Percentiles rank a stretch among this genome's conserved stretches.
These are phyloP conservation scores for Orobanche coerulescens DNA, from an alignment of 257 asterid genomes.

Conservation along the genomic window DNA sequence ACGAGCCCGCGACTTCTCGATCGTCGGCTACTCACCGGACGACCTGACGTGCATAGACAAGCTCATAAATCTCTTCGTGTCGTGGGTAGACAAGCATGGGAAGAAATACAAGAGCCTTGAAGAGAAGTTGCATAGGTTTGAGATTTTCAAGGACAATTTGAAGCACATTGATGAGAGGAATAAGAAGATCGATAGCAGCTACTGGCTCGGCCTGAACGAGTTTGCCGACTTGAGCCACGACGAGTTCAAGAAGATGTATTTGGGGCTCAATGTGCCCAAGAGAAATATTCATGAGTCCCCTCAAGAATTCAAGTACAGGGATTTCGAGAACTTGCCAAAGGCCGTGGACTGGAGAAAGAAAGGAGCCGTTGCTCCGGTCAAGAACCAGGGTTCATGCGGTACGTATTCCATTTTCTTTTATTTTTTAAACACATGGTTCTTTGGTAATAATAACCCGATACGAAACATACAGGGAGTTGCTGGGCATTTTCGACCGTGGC, in stretches of 20 bases:
- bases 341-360: conserved; percentile 67
- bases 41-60: conserved; percentile 42
- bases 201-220: conserved; percentile 59
- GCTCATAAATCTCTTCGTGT: conserved; percentile 44
- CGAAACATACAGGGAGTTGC: conserved; percentile 51
- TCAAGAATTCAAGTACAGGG: conserved; percentile 36
- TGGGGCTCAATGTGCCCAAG: conserved; percentile 43
- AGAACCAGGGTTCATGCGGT: conserved; percentile 73
- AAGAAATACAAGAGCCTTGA: conserved; percentile 47
- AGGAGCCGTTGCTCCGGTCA: conserved; percentile 55
- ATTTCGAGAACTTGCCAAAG: conserved; percentile 35
- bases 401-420: not conserved
- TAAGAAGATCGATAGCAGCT: conserved; percentile 27
- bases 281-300: conserved; percentile 23
- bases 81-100: conserved; percentile 48
- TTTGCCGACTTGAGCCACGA: conserved; percentile 60
- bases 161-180: conserved; percentile 57
- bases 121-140: conserved; percentile 52
- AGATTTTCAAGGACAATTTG: conserved; percentile 54
- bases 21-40: conserved; percentile 52
- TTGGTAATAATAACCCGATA: not conserved
- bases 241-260: conserved; percentile 48
- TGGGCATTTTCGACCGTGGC: conserved; percentile 85
- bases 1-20: conserved; percentile 36
- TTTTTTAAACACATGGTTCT: not conserved